These are phyloP conservation scores for Diplodia corticola DNA, from an alignment of 2,329 filamentous ascomycete genomes.

Conservation along the genomic window DNA sequence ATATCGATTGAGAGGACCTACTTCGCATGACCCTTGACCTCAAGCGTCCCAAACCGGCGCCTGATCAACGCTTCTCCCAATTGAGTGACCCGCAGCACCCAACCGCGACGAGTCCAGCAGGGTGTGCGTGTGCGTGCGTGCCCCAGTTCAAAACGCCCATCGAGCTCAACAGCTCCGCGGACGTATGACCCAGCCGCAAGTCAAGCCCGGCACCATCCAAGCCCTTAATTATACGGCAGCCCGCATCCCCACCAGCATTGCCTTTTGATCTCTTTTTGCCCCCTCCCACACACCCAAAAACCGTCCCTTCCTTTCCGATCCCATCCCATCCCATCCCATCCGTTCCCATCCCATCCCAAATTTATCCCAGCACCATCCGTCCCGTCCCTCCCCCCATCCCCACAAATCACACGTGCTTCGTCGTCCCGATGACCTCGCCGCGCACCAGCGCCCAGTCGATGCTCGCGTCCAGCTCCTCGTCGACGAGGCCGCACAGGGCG, in stretches of 20 bases:
- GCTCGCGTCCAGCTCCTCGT: constrained; percentile 82
- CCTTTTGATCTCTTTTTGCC: neutral
- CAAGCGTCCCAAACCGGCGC: neutral
- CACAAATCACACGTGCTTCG: constrained; percentile 70
- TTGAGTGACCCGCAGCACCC: neutral
- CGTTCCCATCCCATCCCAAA: neutral
- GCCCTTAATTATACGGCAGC: neutral
- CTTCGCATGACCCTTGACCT: neutral
- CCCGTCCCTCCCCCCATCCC: neutral
- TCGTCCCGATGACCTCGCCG: constrained; percentile 77
- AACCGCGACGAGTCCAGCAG: neutral
- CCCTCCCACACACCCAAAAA: constrained; percentile 12
- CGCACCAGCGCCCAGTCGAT: constrained; percentile 94
- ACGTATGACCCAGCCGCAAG: neutral
- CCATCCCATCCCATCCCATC: neutral
- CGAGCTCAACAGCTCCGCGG: neutral
- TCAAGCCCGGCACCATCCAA: neutral
- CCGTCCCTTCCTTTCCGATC: neutral
- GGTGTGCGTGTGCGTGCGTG: too few species aligned
- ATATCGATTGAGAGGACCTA: constrained; percentile 16
- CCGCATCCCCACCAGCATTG: neutral
- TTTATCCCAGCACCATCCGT: too few species aligned
- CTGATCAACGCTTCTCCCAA: neutral
- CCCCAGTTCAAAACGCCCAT: neutral
- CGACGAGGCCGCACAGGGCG: constrained; percentile 82